Evolutionary conservation across 768 basidiomycete genomes (phyloP).

Genomic region (Pholiota microspora): DNA sequence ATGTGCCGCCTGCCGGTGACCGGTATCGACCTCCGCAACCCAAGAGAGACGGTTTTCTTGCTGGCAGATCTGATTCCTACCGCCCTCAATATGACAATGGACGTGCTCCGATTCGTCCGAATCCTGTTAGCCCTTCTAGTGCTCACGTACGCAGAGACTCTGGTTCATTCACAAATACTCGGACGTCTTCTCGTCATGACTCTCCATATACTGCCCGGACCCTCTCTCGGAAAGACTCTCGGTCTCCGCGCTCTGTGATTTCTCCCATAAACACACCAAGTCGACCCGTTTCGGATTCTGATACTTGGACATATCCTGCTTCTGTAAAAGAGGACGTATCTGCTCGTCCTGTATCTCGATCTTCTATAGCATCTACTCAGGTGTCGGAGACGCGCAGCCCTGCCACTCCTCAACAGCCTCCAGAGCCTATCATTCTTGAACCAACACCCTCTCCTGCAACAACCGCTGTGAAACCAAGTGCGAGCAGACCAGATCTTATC

Average conservation of each 20-base stretch:
- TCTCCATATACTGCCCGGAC: constrained; percentile 21
- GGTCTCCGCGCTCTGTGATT: constrained; percentile 28
- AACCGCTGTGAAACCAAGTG: constrained; percentile 3
- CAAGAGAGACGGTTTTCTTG: constrained; percentile 37
- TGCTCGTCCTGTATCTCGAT: constrained; percentile 46
- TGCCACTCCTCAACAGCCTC: constrained; percentile 12
- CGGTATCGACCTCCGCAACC: constrained; percentile 48
- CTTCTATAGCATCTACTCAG: constrained; percentile 55
- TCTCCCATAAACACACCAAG: constrained; percentile 20
- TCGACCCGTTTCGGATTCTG: constrained; percentile 9
- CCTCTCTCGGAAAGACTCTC: constrained; percentile 24
- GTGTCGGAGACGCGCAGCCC: constrained; percentile 37
- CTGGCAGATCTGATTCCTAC: constrained; percentile 44
- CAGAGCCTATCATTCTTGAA: neutral
- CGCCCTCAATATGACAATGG: constrained; percentile 43
- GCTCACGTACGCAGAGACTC: constrained; percentile 24
- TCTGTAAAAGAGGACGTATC: constrained; percentile 13
- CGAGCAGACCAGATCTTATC: neutral
- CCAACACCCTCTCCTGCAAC: neutral
- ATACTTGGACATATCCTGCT: constrained; percentile 19
- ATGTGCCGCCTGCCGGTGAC: constrained; percentile 34
- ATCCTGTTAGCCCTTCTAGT: constrained; percentile 23
- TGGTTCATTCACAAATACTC: constrained; percentile 19
- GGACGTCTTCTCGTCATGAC: constrained; percentile 26
- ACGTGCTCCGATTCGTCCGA: constrained; percentile 25